Conservation (phyloP, 2,329 filamentous ascomycete species). For the Fusarium stilboides region DNA sequence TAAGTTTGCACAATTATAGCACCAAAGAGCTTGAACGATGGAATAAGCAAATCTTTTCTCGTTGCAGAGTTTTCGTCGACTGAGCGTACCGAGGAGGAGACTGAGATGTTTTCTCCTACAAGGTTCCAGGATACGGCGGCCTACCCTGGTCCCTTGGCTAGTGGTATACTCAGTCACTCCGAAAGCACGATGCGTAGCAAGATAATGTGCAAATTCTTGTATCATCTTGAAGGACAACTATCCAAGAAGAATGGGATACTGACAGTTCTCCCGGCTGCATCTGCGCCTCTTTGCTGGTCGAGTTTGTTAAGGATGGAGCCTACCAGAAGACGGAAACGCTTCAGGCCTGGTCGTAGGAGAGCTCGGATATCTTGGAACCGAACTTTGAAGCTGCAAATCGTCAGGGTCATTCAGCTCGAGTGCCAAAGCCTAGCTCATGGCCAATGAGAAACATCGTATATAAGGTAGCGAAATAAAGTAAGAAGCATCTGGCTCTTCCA, state of each 20-base stretch:
- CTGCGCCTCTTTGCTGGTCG: slow-evolving; percentile 72
- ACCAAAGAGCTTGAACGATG: slow-evolving; percentile 67
- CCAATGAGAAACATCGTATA: slow-evolving; percentile 16
- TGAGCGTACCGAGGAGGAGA: slow-evolving; percentile 69
- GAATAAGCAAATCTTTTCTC: slow-evolving; percentile 69
- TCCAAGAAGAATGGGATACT: neutral
- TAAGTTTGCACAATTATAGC: slow-evolving; percentile 66
- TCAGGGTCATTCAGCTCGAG: slow-evolving; percentile 49
- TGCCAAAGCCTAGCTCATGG: neutral
- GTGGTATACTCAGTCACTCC: neutral
- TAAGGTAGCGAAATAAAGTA: neutral
- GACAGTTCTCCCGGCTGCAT: slow-evolving; percentile 71
- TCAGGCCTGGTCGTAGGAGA: neutral
- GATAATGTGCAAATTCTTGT: too few relatives aligned
- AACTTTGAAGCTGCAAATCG: slow-evolving; percentile 64
- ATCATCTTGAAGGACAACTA: too few relatives aligned
- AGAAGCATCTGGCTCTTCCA: slow-evolving; percentile 9
- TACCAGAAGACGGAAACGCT: neutral
- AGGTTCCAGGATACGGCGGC: slow-evolving; percentile 59
- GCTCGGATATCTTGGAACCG: neutral
- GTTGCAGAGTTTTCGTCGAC: slow-evolving; percentile 71
- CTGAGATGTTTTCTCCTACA: slow-evolving; percentile 61
- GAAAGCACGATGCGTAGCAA: neutral
- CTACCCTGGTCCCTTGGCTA: slow-evolving; percentile 55
- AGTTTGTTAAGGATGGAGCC: slow-evolving; percentile 51